These are phyloP conservation scores for Aspergillus hortae DNA, from an alignment of 2,329 filamentous ascomycete species.

Conservation along the genomic window DNA sequence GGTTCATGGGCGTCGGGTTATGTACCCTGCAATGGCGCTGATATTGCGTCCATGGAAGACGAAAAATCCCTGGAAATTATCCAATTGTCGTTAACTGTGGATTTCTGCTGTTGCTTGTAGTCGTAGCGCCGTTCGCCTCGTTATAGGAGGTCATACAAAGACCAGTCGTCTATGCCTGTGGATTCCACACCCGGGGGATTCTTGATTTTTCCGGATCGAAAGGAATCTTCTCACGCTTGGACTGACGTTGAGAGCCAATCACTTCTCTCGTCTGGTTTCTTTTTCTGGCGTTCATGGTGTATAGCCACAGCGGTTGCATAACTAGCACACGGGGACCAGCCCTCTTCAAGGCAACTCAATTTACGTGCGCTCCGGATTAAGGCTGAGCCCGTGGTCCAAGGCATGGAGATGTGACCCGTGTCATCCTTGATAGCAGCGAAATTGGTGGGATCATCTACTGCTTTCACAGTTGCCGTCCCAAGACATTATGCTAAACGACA, in stretches of 20 bases:
- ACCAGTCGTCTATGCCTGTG: no score
- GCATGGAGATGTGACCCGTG: not conserved
- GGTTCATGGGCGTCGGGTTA: not conserved
- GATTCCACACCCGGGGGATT: not conserved
- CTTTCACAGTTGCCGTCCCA: not conserved
- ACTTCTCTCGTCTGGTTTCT: not conserved
- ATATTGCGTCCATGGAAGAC: not conserved
- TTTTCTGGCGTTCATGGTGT: not conserved
- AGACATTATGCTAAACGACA: not conserved
- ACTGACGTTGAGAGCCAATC: not conserved
- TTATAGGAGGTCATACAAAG: no score
- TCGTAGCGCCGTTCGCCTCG: no score
- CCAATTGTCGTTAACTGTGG: no score
- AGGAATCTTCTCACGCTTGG: not conserved
- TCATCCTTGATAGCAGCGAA: not conserved
- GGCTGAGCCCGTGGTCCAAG: not conserved
- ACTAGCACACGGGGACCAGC: not conserved
- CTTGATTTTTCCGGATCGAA: not conserved
- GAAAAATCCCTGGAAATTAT: no score
- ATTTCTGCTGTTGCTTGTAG: no score
- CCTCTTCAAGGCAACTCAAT: conserved; percentile 10
- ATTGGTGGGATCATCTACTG: no score
- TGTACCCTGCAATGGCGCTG: not conserved
- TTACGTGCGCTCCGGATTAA: not conserved
- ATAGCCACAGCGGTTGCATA: not conserved